Base-by-base conservation (phyloP, 495 filamentous ascomycete species). In the Podospora comata region DNA sequence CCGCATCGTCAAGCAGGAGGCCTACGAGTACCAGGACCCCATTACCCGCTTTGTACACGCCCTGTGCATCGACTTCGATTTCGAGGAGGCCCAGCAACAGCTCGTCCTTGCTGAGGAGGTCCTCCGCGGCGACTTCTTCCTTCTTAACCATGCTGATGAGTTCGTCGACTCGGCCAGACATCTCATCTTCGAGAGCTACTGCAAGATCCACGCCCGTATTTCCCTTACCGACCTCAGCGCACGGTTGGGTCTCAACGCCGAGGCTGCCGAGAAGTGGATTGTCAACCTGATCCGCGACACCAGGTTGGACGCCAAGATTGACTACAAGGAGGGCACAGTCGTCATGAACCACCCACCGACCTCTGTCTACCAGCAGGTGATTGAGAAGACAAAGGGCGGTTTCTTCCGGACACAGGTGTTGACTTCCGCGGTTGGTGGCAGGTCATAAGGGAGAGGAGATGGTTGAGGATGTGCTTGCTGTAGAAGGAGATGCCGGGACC, bases 211-310 rank as follows among this genome's bases (percentile, higher is more conserved):
- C 81, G 92, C 97, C 70, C 87, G 95, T 67, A 99, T 99, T 69
- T 93, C 97, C 78, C 97, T 99, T 79, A 93, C 93, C 88, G 96
- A 98, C 74, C 86, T 99, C 19, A 96, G 93, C 69, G 89, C 89
- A 68, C 88, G 94, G 70, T 85, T 99, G 63, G 95, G 95, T 68
- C 83, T 99, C 68, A 91, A 88, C 74, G 87, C 92, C 74, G 93
- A 97, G 74, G 95, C 97, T 73, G 95, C 96, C 71, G 95, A 99
- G 88, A 98, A 97, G 85, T 98, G 96, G 96, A 99, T 99, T 71
- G 95, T 99, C 68, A 99, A 99, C 82, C 86, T 98, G 58, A 99
- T 99, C 81, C 89, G 95, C 67, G 95, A 99, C 78, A 99, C 95
- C 2, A 86, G 95, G 63, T 92, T 99, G 55, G 95, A 99, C 74